phyloP scores from a whole-genome alignment of 1,139 yeast genomes.

The Scheffersomyces lignicola region DNA sequence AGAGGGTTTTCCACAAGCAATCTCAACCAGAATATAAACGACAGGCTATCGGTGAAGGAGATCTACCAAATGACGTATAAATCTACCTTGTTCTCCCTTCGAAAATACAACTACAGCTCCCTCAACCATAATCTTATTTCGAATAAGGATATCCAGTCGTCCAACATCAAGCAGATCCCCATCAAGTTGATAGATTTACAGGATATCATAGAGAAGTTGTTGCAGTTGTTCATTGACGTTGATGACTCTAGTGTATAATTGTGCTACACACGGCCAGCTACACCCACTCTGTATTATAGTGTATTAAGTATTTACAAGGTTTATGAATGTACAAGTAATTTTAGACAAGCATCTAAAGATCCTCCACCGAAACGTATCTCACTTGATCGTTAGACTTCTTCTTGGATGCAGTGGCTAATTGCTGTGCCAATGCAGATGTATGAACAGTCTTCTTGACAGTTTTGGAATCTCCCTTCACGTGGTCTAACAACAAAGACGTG shows the following conservation, averaged over 20 bases:
- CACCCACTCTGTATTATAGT: conserved; percentile 9
- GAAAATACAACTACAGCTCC: conserved; percentile 36
- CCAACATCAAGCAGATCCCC: conserved; percentile 8
- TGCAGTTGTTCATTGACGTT: conserved; percentile 36
- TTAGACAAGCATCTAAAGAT: conserved; percentile 9
- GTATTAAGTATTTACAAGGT: conserved; percentile 3
- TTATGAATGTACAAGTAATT: background rate
- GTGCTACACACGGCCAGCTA: too few relatives aligned
- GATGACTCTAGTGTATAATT: conserved; percentile 14
- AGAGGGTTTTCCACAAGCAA: conserved; percentile 36
- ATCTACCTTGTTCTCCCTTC: conserved; percentile 39
- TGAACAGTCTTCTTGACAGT: conserved; percentile 15
- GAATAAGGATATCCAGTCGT: conserved; percentile 5
- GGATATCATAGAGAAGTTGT: conserved; percentile 36
- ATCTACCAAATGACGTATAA: conserved; percentile 45
- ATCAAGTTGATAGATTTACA: conserved; percentile 32
- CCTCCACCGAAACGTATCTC: conserved; percentile 10
- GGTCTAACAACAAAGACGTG: conserved; percentile 39
- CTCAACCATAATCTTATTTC: conserved; percentile 12
- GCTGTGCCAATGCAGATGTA: conserved; percentile 28
- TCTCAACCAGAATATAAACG: conserved; percentile 25
- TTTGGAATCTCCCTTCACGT: conserved; percentile 24
- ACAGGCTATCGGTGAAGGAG: conserved; percentile 38
- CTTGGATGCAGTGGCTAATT: conserved; percentile 33
- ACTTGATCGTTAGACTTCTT: conserved; percentile 16